Percentiles rank a stretch among this genome's conserved stretches.
Evolutionary conservation across 2,329 filamentous ascomycete species (phyloP).

Genomic region (Delphinella strobiligena): DNA sequence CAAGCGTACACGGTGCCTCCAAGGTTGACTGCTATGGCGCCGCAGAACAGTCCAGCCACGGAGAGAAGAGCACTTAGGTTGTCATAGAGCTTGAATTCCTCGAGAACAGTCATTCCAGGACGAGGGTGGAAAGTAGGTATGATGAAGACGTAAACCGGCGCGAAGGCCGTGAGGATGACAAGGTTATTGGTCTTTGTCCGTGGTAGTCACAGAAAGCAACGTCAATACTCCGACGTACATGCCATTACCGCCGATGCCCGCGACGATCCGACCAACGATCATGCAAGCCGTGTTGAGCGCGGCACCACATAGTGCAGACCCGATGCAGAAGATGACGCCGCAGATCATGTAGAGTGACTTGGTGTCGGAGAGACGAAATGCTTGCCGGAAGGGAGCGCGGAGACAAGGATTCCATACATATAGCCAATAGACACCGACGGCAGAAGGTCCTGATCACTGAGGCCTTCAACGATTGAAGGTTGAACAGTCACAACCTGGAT

Average conservation of each 20-base stretch:
- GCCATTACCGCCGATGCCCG: slow-evolving; percentile 19
- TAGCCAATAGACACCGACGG: slow-evolving; percentile 2
- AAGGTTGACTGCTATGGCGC: slow-evolving; percentile 40
- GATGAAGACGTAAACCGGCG: slow-evolving; percentile 33
- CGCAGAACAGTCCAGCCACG: slow-evolving; percentile 26
- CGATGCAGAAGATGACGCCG: slow-evolving; percentile 17
- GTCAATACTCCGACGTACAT: slow-evolving; percentile 19
- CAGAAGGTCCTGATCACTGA: background rate
- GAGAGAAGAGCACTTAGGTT: slow-evolving; percentile 34
- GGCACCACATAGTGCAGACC: slow-evolving; percentile 19
- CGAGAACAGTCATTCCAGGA: background rate
- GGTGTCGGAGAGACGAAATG: slow-evolving; percentile 17
- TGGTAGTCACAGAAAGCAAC: slow-evolving; percentile 11
- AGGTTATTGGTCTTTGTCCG: slow-evolving; percentile 30
- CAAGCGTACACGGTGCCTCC: slow-evolving; percentile 40
- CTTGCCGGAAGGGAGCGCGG: slow-evolving; percentile 12
- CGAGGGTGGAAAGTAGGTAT: slow-evolving; percentile 22
- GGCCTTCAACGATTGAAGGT: background rate
- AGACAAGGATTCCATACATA: background rate
- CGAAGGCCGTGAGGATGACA: slow-evolving; percentile 29
- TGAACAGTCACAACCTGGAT: background rate
- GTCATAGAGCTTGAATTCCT: slow-evolving; percentile 26
- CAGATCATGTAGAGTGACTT: slow-evolving; percentile 18
- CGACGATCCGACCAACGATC: slow-evolving; percentile 20
- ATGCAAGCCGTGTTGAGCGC: slow-evolving; percentile 18